Evolutionary conservation across 768 basidiomycete genomes (phyloP), one percentile per base, ranked within the genome.

Genomic region (Coprinopsis cinerea): DNA sequence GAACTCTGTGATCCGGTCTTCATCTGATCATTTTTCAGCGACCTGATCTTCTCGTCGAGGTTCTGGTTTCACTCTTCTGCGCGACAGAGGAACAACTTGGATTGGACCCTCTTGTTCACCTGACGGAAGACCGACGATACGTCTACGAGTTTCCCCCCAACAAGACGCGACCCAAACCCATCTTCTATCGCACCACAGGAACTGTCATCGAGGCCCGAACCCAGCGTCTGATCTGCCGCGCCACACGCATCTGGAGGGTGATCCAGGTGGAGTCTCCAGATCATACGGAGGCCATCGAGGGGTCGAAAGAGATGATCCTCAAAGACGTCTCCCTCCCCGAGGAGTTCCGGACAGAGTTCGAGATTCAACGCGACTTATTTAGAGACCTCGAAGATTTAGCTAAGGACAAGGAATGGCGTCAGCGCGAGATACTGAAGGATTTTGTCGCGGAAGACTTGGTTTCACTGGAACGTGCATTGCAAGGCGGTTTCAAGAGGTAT

Each of bases 41-140:
- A 30, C 47, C 47, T 1, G 35, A 40, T 6, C 34, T 15, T 3
- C 27, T 54, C 4, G 23, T 54, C 14, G 18, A 17, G 6, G 40
- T 54, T 3, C 41, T 54, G 22, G 24, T 51, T 11, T 39, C 48
- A 4, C 40, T 54, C 22, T 15, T 51, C 39, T 42, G 13, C n/a
- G 53, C 53, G 3, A 39, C 22, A 3, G 9, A n/a, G 10, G 35
- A 22, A 11, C 2, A 48, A 14, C 35, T 48, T n/a, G 47, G 47
- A 14, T 40, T 24, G 13, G 25, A 40, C 17, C 37, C 47, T 14
- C 47, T n/a, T 15, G 40, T 48, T 4, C 20, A 34, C 5, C 22
- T 23, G 13, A 22, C 37, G 9, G 17, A 25, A 22, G 34, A 37
- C 2, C 2, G 24, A n/a, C 4, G 4, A 11, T 48, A 4, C 13